These are phyloP conservation scores for Rhizopogon sp. DNA, from an alignment of 768 basidiomycete genomes.

Conservation along the genomic window DNA sequence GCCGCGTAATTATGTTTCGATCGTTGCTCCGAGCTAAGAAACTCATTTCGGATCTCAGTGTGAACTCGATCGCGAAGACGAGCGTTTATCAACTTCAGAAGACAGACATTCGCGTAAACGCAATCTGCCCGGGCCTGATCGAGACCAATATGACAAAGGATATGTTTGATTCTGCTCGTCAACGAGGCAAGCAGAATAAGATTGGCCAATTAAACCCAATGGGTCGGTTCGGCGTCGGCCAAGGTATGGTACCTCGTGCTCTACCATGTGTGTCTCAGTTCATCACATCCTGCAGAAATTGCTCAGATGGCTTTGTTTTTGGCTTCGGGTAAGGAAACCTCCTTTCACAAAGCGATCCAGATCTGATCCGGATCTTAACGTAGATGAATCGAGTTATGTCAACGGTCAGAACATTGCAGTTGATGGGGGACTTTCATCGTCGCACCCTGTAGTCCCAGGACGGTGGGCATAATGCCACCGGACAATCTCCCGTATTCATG, in stretches of 20 bases:
- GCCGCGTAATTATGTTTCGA: slow-evolving; percentile 61
- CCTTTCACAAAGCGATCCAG: slow-evolving; percentile 2
- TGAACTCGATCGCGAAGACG: slow-evolving; percentile 85
- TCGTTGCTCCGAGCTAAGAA: neutral
- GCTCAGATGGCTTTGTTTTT: slow-evolving; percentile 83
- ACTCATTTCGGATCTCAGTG: slow-evolving; percentile 38
- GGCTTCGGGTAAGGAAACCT: slow-evolving; percentile 62
- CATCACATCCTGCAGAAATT: slow-evolving; percentile 53
- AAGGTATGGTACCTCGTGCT: slow-evolving; percentile 44
- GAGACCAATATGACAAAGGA: slow-evolving; percentile 86
- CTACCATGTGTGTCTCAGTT: slow-evolving; percentile 11
- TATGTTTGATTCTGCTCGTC: slow-evolving; percentile 75
- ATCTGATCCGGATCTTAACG: slow-evolving; percentile 3
- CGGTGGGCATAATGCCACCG: slow-evolving; percentile 47
- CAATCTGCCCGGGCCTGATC: slow-evolving; percentile 88
- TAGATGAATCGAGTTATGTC: slow-evolving; percentile 88
- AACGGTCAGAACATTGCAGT: slow-evolving; percentile 86
- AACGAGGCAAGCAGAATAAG: slow-evolving; percentile 67
- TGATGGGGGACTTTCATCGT: slow-evolving; percentile 81
- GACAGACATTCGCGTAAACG: slow-evolving; percentile 83
- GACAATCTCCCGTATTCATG: neutral
- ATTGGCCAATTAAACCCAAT: slow-evolving; percentile 80
- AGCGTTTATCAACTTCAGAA: slow-evolving; percentile 74
- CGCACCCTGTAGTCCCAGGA: slow-evolving; percentile 76
- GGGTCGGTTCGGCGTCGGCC: slow-evolving; percentile 74